These are phyloP conservation scores for Thermochaetoides dissita DNA, from an alignment of 2,329 filamentous ascomycete genomes.

Conservation along the genomic window DNA sequence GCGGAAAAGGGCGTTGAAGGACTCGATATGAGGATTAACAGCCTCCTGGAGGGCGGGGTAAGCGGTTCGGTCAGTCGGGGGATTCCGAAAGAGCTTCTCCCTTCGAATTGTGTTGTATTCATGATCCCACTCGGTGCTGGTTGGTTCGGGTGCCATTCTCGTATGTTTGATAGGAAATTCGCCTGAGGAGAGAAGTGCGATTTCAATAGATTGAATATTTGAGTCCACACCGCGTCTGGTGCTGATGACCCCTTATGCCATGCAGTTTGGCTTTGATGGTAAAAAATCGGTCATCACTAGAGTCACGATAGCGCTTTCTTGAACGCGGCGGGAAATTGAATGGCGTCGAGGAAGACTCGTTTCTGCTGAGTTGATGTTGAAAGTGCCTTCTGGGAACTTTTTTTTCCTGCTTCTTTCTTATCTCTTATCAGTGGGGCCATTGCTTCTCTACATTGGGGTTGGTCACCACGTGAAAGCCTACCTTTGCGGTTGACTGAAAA, in stretches of 20 bases:
- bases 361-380: neutral
- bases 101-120: conserved; percentile 75
- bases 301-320: neutral
- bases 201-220: neutral
- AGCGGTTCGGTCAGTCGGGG: conserved; percentile 72
- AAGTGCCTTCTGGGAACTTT: conserved; percentile 7
- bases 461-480: neutral
- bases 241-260: conserved; percentile 1
- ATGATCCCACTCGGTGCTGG: conserved; percentile 59
- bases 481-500: too few species aligned
- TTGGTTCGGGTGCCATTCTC: conserved; percentile 33
- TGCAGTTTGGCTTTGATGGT: neutral
- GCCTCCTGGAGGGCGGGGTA: conserved; percentile 77
- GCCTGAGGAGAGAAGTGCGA: too few species aligned
- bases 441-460: neutral
- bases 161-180: neutral
- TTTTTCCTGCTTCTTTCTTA: conserved; percentile 12
- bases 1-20: conserved; percentile 83
- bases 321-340: neutral
- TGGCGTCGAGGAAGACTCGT: neutral
- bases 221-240: conserved; percentile 1
- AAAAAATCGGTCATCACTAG: conserved; percentile 1
- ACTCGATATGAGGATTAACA: conserved; percentile 85
- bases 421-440: conserved; percentile 13
- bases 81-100: conserved; percentile 77